Evolutionary conservation across 345 rosid genomes (phyloP).

Genomic region (Excoecaria cochinchinensis): DNA sequence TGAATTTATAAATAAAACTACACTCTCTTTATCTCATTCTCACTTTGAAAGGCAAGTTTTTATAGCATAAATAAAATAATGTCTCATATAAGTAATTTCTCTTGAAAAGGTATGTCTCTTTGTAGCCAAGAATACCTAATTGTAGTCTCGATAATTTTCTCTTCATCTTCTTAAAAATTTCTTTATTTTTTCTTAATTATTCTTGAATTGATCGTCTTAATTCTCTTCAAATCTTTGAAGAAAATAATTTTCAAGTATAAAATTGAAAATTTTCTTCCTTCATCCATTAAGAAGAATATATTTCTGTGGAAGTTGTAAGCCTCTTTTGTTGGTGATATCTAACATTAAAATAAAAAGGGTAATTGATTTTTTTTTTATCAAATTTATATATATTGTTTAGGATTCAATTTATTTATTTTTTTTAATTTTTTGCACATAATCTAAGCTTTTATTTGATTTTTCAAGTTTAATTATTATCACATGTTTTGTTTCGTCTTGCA

Average conservation of each 20-base stretch:
- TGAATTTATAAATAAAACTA: not conserved
- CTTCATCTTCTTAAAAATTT: not conserved
- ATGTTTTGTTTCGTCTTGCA: no score
- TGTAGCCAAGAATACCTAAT: not conserved
- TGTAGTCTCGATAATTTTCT: not conserved
- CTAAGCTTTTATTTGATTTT: no score
- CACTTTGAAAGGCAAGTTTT: not conserved
- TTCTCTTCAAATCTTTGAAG: not conserved
- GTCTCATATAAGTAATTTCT: not conserved
- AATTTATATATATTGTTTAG: no score
- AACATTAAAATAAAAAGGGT: not conserved
- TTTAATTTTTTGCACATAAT: no score
- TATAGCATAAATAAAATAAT: not conserved
- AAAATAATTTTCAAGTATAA: not conserved
- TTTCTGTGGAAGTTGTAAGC: not conserved
- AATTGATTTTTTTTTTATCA: not conserved
- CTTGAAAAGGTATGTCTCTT: not conserved
- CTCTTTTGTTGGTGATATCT: not conserved
- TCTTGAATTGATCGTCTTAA: not conserved
- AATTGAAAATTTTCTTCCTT: not conserved
- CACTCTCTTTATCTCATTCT: not conserved
- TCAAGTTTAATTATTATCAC: no score
- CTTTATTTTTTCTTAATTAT: not conserved
- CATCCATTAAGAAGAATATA: not conserved
- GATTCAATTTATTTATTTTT: no score